Conservation (phyloP, 1,284 basidiomycete species). For the Irpex rosettiformis region DNA sequence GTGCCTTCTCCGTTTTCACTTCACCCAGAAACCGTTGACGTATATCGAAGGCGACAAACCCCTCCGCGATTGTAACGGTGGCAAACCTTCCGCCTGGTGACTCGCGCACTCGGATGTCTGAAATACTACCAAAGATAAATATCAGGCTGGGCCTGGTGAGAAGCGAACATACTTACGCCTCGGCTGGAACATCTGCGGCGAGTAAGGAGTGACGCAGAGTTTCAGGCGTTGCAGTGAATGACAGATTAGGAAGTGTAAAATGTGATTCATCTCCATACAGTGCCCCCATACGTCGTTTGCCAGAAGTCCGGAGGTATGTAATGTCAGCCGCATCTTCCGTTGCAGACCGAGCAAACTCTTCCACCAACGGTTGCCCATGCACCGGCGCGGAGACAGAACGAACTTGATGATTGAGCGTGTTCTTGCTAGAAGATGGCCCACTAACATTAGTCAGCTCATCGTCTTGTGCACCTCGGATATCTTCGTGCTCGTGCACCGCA, state of each 20-base stretch:
- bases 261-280: neutral
- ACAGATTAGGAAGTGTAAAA: constrained; percentile 2
- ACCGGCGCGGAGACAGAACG: neutral
- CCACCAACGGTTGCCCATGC: neutral
- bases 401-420: neutral
- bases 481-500: neutral
- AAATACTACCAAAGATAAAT: neutral
- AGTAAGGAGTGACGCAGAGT: neutral
- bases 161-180: neutral
- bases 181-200: neutral
- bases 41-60: neutral
- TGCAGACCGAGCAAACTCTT: neutral
- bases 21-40: neutral
- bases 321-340: neutral
- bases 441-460: neutral
- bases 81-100: neutral
- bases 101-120: neutral
- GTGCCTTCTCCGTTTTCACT: neutral
- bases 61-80: neutral
- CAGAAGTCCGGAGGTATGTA: neutral
- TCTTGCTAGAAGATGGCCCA: neutral
- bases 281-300: neutral
- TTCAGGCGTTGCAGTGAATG: neutral
- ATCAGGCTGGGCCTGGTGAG: neutral
- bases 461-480: neutral